Evolutionary conservation across 352 stramenopile species (phyloP).

Genomic region (Phytophthora meadii): DNA sequence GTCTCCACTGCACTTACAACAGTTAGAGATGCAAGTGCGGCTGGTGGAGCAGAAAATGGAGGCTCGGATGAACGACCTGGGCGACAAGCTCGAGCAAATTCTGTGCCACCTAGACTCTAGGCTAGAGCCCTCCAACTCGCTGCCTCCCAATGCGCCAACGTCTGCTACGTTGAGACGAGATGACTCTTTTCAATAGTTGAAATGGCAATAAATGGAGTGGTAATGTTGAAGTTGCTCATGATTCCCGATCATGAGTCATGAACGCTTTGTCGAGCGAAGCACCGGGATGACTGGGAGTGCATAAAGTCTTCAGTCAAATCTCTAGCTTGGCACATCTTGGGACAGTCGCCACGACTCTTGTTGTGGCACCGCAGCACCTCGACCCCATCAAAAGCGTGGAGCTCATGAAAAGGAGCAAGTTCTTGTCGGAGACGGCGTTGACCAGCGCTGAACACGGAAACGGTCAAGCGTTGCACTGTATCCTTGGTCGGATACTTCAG

Average conservation of each 20-base stretch:
- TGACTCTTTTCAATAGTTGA: conserved; percentile 7
- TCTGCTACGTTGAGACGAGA: conserved; percentile 17
- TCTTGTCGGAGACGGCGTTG: neutral
- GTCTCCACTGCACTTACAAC: conserved; percentile 20
- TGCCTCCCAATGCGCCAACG: conserved; percentile 11
- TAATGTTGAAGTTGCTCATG: conserved; percentile 11
- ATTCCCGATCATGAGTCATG: conserved; percentile 3
- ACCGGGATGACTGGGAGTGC: conserved; percentile 17
- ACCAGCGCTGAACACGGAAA: conserved; percentile 2
- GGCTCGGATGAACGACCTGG: conserved; percentile 29
- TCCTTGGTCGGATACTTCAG: conserved; percentile 1
- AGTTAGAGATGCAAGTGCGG: conserved; percentile 30
- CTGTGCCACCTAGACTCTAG: conserved; percentile 17
- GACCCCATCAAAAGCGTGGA: conserved; percentile 7
- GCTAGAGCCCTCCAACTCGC: neutral
- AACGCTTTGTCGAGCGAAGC: neutral
- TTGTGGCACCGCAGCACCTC: conserved; percentile 4
- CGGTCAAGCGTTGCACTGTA: neutral
- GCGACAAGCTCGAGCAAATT: conserved; percentile 44
- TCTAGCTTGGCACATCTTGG: conserved; percentile 18
- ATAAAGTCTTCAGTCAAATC: conserved; percentile 36
- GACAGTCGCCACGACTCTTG: conserved; percentile 16
- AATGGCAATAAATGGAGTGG: conserved; percentile 5
- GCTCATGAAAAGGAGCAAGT: neutral
- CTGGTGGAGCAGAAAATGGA: conserved; percentile 45